Conservation (phyloP, 225 moss, liverwort and hornwort genomes). For the Asterella californica region DNA sequence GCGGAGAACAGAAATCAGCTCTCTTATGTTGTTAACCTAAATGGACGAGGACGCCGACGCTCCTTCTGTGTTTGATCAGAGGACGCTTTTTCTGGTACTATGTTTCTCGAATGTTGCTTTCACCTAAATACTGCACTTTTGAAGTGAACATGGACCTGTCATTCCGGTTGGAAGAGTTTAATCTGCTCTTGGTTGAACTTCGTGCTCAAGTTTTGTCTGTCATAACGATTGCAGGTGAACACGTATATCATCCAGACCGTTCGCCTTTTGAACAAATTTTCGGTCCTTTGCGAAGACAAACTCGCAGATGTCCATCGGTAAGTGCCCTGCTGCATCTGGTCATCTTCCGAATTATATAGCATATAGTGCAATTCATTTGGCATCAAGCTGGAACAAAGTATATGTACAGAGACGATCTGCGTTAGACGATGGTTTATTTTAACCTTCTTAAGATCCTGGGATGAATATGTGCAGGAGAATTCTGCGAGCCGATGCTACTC, state of each 20-base stretch:
- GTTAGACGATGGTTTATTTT: not conserved
- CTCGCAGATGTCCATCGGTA: conserved; percentile 51
- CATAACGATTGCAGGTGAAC: conserved; percentile 34
- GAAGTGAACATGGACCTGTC: not conserved
- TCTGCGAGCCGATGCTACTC: conserved; percentile 42
- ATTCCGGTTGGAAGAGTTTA: not conserved
- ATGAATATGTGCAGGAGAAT: conserved; percentile 39
- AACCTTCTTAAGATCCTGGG: not conserved
- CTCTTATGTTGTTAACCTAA: not conserved
- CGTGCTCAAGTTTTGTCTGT: not conserved
- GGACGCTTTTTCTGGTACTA: conserved; percentile 48
- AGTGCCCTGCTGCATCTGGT: not conserved
- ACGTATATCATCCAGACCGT: conserved; percentile 52
- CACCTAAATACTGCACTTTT: not conserved
- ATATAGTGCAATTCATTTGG: not conserved
- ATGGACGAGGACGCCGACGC: conserved; percentile 26
- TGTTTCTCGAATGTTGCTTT: not conserved
- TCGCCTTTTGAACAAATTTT: conserved; percentile 51
- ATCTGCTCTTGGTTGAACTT: not conserved
- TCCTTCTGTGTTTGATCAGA: conserved; percentile 35
- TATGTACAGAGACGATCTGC: not conserved
- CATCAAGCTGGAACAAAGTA: not conserved
- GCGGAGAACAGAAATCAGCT: not conserved
- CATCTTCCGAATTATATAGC: not conserved
- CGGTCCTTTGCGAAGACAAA: conserved; percentile 49